phyloP scores from a whole-genome alignment of 2,329 filamentous ascomycete genomes.

The Aspergillus sp. region DNA sequence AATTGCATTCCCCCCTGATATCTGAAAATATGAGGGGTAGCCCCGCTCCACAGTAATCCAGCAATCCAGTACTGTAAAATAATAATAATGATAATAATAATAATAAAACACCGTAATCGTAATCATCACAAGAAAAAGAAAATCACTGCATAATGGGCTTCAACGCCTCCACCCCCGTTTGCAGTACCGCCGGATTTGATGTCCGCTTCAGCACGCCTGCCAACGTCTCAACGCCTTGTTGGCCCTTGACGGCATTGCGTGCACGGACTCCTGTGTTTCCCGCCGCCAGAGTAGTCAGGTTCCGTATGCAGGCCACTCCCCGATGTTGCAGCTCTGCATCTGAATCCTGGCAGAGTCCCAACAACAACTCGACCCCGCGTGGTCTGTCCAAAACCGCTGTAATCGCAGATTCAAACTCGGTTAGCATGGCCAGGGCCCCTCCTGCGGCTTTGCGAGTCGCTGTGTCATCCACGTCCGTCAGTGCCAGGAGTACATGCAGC shows the following conservation, averaged over 20 bases:
- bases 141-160: constrained; percentile 43
- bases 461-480: constrained; percentile 77
- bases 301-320: constrained; percentile 68
- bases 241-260: constrained; percentile 53
- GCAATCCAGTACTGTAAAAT: too few species aligned
- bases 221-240: constrained; percentile 60
- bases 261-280: constrained; percentile 59
- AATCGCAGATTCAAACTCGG: constrained; percentile 68
- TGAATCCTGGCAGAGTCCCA: constrained; percentile 69
- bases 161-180: constrained; percentile 64
- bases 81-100: too few species aligned
- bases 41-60: too few species aligned
- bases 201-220: constrained; percentile 64
- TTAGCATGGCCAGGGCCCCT: constrained; percentile 78
- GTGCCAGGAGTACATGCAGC: constrained; percentile 75
- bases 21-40: too few species aligned
- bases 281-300: constrained; percentile 59
- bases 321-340: constrained; percentile 52
- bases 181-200: constrained; percentile 61
- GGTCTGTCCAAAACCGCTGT: constrained; percentile 63
- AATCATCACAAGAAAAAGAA: neutral
- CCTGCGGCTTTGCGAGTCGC: constrained; percentile 77
- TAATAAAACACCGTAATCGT: too few species aligned
- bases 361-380: constrained; percentile 66
- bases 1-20: too few species aligned